These are phyloP conservation scores for Strigomonas galati DNA, from an alignment of 208 protist genomes.

Conservation along the genomic window DNA sequence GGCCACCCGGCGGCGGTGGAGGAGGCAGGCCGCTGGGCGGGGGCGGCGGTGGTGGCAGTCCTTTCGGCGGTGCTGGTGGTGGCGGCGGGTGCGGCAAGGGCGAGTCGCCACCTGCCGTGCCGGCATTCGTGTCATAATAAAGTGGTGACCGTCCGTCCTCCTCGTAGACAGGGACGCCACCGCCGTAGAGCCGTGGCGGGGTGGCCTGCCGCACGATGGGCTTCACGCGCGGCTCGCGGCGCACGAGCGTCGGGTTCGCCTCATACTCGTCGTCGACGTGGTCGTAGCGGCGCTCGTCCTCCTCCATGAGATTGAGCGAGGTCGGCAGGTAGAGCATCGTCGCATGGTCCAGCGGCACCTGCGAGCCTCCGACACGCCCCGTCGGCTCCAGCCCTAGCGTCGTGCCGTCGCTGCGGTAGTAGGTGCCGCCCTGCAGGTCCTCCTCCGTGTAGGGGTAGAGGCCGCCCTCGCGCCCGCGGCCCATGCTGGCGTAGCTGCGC, in stretches of 20 bases:
- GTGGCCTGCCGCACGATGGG: not conserved
- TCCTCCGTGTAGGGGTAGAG: conserved; percentile 17
- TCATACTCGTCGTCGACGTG: conserved; percentile 55
- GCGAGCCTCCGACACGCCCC: conserved; percentile 25
- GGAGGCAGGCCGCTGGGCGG: conserved; percentile 10
- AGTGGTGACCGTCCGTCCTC: not conserved
- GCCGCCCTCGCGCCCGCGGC: not conserved
- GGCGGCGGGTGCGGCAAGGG: conserved; percentile 25
- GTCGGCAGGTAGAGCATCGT: conserved; percentile 39
- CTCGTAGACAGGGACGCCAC: conserved; percentile 21
- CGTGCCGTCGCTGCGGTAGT: conserved; percentile 59
- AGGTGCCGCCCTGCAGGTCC: conserved; percentile 28
- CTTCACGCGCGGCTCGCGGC: conserved; percentile 10
- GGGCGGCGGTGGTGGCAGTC: conserved; percentile 20
- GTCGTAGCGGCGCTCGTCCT: conserved; percentile 56
- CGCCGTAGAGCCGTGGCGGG: conserved; percentile 30
- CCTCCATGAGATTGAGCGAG: conserved; percentile 33
- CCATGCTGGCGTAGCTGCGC: conserved; percentile 19
- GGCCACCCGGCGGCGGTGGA: conserved; percentile 6
- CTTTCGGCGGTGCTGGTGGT: conserved; percentile 13
- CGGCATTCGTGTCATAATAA: too few relatives aligned
- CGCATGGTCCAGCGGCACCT: conserved; percentile 28
- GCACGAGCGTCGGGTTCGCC: conserved; percentile 26
- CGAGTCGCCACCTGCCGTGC: conserved; percentile 14
- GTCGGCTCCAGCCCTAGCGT: conserved; percentile 18